Evolutionary conservation across 495 filamentous ascomycete species (phyloP), one percentile per base, ranked within the genome.

Genomic region (Acidomyces sp.): DNA sequence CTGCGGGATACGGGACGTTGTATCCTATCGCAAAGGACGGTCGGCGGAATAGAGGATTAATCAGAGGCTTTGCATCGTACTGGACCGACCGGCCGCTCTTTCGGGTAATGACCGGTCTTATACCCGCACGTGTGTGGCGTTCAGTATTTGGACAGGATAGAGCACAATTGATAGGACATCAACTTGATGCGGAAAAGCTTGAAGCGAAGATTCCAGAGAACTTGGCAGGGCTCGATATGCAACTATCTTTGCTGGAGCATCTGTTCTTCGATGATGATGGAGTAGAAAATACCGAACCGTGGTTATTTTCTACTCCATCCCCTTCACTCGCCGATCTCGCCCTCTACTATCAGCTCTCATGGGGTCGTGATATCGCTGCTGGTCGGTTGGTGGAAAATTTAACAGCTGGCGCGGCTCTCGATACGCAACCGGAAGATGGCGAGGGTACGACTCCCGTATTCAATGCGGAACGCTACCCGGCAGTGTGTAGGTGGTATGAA

Each of bases 231-330:
- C 47, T 60, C 13, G 57, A 60, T 44, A 29, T 52, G 28, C 55
- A 58, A 27, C 51, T 60, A n/a, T 45, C 41, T 1, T 26, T 60
- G n/a, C 46, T 60, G 4, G 57, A 60, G 41, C 53, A 50, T 12
- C 31, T 45, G 21, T 50, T 60, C 25, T 33, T 19, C 11, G 20
- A 33, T 13, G 25, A 41, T 12, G 39, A 41, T 10, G 7, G 13
- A 25, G n/a, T n/a, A n/a, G n/a, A n/a, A n/a, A n/a, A n/a, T n/a
- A n/a, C n/a, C n/a, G n/a, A n/a, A n/a, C 34, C 28, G 7, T 58
- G 55, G 49, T 26, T 48, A 7, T 49, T 60, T 20, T 46, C 50
- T 0, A 58, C 57, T 0, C n/a, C 18, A 6, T 31, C 35, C 10
- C 57, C 57, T 9, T 44, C 34, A 0, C 31, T 58, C 7, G 57